Percentiles rank a stretch among this genome's conserved stretches.
Evolutionary conservation across 1,139 yeast species (phyloP).

Genomic region (Suhomyces bolitotheri): DNA sequence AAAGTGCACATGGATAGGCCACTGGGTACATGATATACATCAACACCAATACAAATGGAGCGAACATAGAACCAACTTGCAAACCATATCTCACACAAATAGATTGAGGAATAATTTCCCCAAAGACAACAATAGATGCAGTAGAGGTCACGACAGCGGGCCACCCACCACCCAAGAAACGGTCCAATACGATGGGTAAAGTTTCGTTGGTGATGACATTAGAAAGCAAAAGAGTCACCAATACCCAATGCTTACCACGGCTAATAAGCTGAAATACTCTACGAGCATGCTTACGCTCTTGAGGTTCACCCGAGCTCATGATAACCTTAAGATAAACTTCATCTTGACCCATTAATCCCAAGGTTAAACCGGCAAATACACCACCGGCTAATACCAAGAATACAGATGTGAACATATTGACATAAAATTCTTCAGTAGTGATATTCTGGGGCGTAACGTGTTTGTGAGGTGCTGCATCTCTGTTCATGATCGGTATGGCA

Average conservation of each 20-base stretch:
- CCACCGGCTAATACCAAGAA: conserved; percentile 85
- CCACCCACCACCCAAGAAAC: conserved; percentile 96
- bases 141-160: conserved; percentile 94
- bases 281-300: conserved; percentile 70
- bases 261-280: conserved; percentile 73
- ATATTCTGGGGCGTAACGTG: conserved; percentile 16
- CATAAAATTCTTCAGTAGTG: conserved; percentile 49
- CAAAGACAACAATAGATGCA: conserved; percentile 88
- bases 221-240: conserved; percentile 80
- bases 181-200: conserved; percentile 87
- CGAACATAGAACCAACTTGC: conserved; percentile 84
- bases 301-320: conserved; percentile 54
- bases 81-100: conserved; percentile 90
- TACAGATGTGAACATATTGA: conserved; percentile 59
- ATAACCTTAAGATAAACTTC: conserved; percentile 83
- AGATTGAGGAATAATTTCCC: conserved; percentile 95
- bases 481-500: conserved; percentile 16
- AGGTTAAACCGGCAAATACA: conserved; percentile 91
- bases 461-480: conserved; percentile 4
- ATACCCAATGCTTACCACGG: conserved; percentile 95
- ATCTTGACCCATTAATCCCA: conserved; percentile 97
- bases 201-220: conserved; percentile 96
- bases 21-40: conserved; percentile 93
- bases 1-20: conserved; percentile 84
- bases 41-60: conserved; percentile 80